Evolutionary conservation across 2,329 filamentous ascomycete species (phyloP), one percentile per base, ranked within the genome.

Genomic region (Penicillium vulpinum): DNA sequence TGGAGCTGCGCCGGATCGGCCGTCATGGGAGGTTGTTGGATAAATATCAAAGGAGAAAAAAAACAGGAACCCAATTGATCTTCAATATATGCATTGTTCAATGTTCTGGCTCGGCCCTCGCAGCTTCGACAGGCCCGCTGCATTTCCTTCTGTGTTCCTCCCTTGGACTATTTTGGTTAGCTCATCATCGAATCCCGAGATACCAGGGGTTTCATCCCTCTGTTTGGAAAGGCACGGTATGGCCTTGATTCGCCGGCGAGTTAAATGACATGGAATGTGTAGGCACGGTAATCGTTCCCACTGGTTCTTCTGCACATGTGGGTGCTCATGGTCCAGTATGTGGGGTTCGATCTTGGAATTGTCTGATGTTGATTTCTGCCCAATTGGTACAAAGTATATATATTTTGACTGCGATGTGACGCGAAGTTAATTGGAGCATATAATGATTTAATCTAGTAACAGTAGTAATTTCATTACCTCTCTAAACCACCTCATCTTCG

Each of bases 1-100:
- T 49, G 43, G 59, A 61, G 58, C 54, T 61, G 47, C 59, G 41
- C 55, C 44, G 18, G 15, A 51, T 56, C 55, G 31, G 22, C 31
- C 38, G 31, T 47, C 13, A 31, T 5, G 18, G 18, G 40, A 46
- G 35, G 36, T 51, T 45, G 57, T 53, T 26, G 44, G 36, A 4
- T 48, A n/a, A n/a, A n/a, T n/a, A n/a, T n/a, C n/a, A n/a, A n/a
- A 36, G 35, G 53, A 26, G 33, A 36, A n/a, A 40, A 50, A 24
- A 38, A 29, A 39, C 26, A 22, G 21, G 36, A 38, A 29, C 18
- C 31, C 24, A 13, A 40, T 8, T 36, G 18, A 44, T 28, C 41
- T 31, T 16, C 46, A 29, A 46, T 45, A 15, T 43, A 29, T n/a
- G 22, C 28, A 24, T 6, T 33, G 18, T 10, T 21, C 28, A 10